These are phyloP conservation scores for Novakomyces olei DNA, from an alignment of 805 yeast genomes.

Conservation along the genomic window DNA sequence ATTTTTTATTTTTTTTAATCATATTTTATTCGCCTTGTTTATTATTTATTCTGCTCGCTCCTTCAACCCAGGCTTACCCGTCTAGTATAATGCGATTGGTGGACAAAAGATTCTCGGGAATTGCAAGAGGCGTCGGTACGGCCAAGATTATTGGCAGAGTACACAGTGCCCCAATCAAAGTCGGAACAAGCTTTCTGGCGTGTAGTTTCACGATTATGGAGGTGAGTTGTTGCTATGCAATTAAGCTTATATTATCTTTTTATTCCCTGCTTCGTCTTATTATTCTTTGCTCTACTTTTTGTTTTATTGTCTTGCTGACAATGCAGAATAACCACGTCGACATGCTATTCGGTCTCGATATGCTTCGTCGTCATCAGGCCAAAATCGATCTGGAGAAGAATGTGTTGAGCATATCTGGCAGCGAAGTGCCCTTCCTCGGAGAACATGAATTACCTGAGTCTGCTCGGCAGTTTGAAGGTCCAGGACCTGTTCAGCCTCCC, in stretches of 20 bases:
- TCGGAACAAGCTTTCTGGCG: conserved; percentile 42
- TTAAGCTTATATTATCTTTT: too few species aligned
- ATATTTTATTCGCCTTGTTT: not conserved
- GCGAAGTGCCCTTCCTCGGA: conserved; percentile 45
- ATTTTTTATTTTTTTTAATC: too few species aligned
- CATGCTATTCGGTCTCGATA: conserved; percentile 64
- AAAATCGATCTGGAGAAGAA: conserved; percentile 48
- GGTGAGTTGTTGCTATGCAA: too few species aligned
- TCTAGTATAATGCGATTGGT: conserved; percentile 34
- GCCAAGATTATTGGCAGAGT: conserved; percentile 60
- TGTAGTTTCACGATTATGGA: conserved; percentile 37
- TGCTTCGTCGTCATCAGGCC: conserved; percentile 77
- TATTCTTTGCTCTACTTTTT: too few species aligned
- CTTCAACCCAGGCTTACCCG: not conserved
- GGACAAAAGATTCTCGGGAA: conserved; percentile 59
- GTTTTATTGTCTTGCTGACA: too few species aligned
- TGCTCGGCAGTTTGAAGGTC: conserved; percentile 11
- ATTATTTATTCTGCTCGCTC: not conserved
- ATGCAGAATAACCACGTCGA: conserved; percentile 37
- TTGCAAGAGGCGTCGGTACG: conserved; percentile 79
- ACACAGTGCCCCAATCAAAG: conserved; percentile 68
- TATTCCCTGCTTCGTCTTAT: too few species aligned
- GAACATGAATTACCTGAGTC: conserved; percentile 45
- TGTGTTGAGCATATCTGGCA: conserved; percentile 46
- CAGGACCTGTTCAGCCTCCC: not conserved